These are phyloP conservation scores for Trichoderma afroharzianum DNA, from an alignment of 2,329 filamentous ascomycete genomes.

Conservation along the genomic window DNA sequence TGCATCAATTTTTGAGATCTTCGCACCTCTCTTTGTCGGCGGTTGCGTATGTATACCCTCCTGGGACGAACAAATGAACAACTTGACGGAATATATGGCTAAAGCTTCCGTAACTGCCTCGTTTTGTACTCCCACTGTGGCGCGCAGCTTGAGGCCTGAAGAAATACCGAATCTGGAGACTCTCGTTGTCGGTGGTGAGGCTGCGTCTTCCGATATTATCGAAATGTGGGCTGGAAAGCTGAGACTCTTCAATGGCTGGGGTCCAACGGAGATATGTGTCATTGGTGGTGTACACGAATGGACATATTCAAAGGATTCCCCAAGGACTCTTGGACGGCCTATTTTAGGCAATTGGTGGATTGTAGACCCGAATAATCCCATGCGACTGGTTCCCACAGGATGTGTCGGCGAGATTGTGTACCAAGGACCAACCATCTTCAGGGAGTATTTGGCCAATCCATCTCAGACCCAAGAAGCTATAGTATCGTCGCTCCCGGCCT, in stretches of 20 bases:
- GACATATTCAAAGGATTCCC: not conserved
- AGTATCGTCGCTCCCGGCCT: slow-evolving; percentile 25
- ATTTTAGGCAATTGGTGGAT: slow-evolving; percentile 9
- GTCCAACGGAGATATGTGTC: slow-evolving; percentile 11
- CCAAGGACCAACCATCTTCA: not conserved
- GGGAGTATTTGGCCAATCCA: not conserved
- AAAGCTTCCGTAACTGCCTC: not conserved
- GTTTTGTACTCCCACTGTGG: slow-evolving; percentile 4
- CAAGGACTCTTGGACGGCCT: not conserved
- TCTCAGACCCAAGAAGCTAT: not conserved
- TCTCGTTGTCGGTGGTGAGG: slow-evolving; percentile 2
- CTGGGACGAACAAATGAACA: slow-evolving; percentile 11
- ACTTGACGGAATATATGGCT: not conserved
- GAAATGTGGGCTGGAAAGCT: not conserved
- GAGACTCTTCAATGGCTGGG: slow-evolving; percentile 5
- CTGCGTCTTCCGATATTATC: not conserved
- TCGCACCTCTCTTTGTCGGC: slow-evolving; percentile 1
- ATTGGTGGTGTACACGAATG: slow-evolving; percentile 1
- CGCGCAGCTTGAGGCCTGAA: not conserved
- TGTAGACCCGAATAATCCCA: slow-evolving; percentile 3
- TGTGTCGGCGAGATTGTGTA: not conserved
- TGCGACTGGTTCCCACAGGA: not conserved
- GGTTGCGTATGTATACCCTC: slow-evolving; percentile 20
- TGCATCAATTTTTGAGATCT: slow-evolving; percentile 15
- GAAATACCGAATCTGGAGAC: not conserved